These are phyloP conservation scores for Colletotrichum brevisporum DNA, from an alignment of 2,329 filamentous ascomycete species.

Conservation along the genomic window DNA sequence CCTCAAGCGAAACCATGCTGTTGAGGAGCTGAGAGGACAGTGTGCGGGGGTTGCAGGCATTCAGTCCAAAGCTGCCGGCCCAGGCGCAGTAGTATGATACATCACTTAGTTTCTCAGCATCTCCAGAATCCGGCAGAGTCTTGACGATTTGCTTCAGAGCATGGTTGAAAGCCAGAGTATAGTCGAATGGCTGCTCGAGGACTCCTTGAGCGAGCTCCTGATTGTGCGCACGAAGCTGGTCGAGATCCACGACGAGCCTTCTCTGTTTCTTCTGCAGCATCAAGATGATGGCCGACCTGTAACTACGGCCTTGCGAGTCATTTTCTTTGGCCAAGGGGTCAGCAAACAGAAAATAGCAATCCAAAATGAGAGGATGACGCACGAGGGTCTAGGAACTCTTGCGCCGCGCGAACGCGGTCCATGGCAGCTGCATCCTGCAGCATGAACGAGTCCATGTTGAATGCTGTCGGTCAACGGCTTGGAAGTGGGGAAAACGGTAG, in stretches of 20 bases:
- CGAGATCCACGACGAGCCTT: slow-evolving; percentile 81
- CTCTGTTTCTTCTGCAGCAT: slow-evolving; percentile 79
- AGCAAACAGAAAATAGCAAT: slow-evolving; percentile 13
- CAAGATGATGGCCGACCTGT: slow-evolving; percentile 88
- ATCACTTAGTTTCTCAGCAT: slow-evolving; percentile 83
- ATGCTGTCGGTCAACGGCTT: slow-evolving; percentile 35
- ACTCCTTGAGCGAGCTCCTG: slow-evolving; percentile 83
- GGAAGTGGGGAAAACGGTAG: background rate
- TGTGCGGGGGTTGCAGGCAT: slow-evolving; percentile 93
- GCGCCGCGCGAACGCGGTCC: slow-evolving; percentile 87
- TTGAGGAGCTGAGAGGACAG: slow-evolving; percentile 92
- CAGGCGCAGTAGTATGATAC: slow-evolving; percentile 97
- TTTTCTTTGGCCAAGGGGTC: slow-evolving; percentile 50
- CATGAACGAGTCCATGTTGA: slow-evolving; percentile 77
- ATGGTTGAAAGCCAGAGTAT: slow-evolving; percentile 87
- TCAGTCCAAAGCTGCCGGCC: slow-evolving; percentile 94
- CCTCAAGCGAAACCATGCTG: slow-evolving; percentile 96
- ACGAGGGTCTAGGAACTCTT: slow-evolving; percentile 96
- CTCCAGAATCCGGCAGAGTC: slow-evolving; percentile 81
- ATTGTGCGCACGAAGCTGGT: slow-evolving; percentile 92
- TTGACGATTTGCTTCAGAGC: slow-evolving; percentile 91
- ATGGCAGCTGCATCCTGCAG: slow-evolving; percentile 87
- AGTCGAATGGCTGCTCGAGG: slow-evolving; percentile 90
- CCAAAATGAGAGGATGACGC: slow-evolving; percentile 52
- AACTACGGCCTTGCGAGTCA: slow-evolving; percentile 75